These are phyloP conservation scores for Pseudomonodictys pantanalensis DNA, from an alignment of 495 filamentous ascomycete genomes.

Conservation along the genomic window DNA sequence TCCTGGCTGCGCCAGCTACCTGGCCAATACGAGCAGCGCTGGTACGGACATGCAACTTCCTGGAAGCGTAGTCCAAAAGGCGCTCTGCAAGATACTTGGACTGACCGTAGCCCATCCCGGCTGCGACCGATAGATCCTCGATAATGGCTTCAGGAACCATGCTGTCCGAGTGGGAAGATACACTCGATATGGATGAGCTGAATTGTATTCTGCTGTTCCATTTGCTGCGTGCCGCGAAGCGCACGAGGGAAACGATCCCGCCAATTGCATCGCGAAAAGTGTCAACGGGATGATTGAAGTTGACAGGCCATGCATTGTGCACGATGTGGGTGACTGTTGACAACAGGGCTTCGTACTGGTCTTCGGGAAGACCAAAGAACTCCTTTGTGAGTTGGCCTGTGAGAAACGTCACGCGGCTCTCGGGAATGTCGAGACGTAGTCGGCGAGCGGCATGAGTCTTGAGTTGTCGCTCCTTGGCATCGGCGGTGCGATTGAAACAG, in stretches of 20 bases:
- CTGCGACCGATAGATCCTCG: neutral
- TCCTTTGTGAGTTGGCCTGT: neutral
- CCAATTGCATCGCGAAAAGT: conserved; percentile 3
- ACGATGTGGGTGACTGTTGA: neutral
- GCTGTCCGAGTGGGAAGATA: neutral
- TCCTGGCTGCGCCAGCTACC: neutral
- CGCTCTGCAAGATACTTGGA: conserved; percentile 8
- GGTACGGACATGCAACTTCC: neutral
- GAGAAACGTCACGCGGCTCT: conserved; percentile 1
- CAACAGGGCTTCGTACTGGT: neutral
- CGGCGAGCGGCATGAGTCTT: neutral
- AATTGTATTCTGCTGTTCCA: neutral
- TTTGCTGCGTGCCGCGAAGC: neutral
- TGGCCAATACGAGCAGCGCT: conserved; percentile 2
- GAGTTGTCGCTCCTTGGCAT: neutral
- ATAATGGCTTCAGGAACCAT: conserved; percentile 1
- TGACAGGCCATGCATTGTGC: conserved; percentile 19
- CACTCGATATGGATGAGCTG: neutral
- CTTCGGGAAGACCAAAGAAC: neutral
- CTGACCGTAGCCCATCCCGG: conserved; percentile 10
- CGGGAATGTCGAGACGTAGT: neutral
- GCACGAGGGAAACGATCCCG: neutral
- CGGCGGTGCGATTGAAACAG: conserved; percentile 31
- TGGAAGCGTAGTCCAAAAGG: conserved; percentile 3
- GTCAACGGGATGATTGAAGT: conserved; percentile 14